These are phyloP conservation scores for Fibroporia radiculosa DNA, from an alignment of 768 basidiomycete species.

Conservation along the genomic window DNA sequence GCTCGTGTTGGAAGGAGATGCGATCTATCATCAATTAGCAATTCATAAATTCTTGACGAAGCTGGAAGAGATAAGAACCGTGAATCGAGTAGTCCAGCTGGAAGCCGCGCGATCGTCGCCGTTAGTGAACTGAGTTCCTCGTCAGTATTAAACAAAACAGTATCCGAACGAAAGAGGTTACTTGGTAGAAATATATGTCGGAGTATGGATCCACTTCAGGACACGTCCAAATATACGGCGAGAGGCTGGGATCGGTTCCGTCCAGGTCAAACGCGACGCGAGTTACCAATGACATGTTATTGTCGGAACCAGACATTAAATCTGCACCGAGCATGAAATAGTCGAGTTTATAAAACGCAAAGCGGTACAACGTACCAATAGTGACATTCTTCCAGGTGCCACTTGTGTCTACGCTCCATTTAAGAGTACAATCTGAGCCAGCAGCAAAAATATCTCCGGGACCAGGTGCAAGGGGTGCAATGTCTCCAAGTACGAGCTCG, in stretches of 20 bases:
- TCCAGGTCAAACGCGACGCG: conserved; percentile 24
- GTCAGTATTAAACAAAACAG: neutral
- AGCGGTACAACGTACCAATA: conserved; percentile 23
- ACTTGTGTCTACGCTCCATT: conserved; percentile 25
- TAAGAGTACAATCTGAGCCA: conserved; percentile 27
- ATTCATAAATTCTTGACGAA: neutral
- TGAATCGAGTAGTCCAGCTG: conserved; percentile 33
- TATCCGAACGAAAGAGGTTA: conserved; percentile 3
- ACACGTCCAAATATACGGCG: conserved; percentile 30
- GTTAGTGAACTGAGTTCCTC: conserved; percentile 22
- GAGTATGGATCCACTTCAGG: conserved; percentile 30
- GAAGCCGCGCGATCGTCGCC: conserved; percentile 15
- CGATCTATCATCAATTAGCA: conserved; percentile 22
- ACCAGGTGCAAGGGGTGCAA: conserved; percentile 30
- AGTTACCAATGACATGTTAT: conserved; percentile 26
- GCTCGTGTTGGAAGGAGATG: conserved; percentile 23
- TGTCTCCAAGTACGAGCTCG: conserved; percentile 10
- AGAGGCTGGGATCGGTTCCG: conserved; percentile 23
- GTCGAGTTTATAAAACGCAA: neutral
- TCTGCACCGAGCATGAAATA: conserved; percentile 13
- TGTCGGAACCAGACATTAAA: conserved; percentile 33
- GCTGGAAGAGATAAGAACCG: conserved; percentile 18
- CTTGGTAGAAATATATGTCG: conserved; percentile 35
- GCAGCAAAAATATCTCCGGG: conserved; percentile 29
- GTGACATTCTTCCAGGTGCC: conserved; percentile 29